phyloP scores from a whole-genome alignment of 371 early-diverging fungal genomes.

The Lichtheimia hyalospora region DNA sequence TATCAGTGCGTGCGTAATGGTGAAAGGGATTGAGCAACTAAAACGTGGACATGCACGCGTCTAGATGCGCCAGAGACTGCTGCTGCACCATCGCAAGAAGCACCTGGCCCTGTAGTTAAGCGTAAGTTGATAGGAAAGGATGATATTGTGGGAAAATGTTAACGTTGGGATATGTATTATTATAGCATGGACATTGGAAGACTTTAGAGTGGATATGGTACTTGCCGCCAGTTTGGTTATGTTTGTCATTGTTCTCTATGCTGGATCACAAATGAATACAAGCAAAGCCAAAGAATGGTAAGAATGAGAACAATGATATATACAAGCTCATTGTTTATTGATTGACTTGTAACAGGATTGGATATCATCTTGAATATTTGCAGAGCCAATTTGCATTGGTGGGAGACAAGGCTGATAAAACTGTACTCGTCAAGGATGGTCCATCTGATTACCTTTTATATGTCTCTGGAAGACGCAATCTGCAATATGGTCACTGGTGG shows the following conservation, averaged over 20 bases:
- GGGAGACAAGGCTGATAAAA: constrained; percentile 51
- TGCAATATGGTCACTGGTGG: constrained; percentile 70
- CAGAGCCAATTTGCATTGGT: constrained; percentile 64
- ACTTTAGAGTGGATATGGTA: constrained; percentile 36
- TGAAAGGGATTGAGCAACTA: neutral
- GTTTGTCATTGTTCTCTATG: constrained; percentile 27
- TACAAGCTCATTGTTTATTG: neutral
- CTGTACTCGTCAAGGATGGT: constrained; percentile 66
- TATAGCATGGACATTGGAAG: constrained; percentile 23
- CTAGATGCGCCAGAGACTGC: neutral
- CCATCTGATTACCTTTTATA: constrained; percentile 72
- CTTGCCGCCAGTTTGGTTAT: constrained; percentile 17
- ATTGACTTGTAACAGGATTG: constrained; percentile 30
- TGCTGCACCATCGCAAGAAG: neutral
- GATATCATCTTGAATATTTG: constrained; percentile 29
- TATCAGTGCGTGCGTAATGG: neutral
- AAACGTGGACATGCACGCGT: neutral
- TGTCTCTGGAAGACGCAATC: constrained; percentile 70
- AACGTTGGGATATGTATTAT: neutral
- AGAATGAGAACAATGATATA: neutral
- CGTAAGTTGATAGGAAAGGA: neutral
- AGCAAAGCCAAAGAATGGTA: constrained; percentile 43
- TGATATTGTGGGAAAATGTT: neutral
- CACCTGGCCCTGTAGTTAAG: neutral
- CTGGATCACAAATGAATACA: constrained; percentile 32